Percentiles rank a stretch among this genome's conserved stretches.
phyloP scores from a whole-genome alignment of 495 filamentous ascomycete species.

The Copromyces sp. region DNA sequence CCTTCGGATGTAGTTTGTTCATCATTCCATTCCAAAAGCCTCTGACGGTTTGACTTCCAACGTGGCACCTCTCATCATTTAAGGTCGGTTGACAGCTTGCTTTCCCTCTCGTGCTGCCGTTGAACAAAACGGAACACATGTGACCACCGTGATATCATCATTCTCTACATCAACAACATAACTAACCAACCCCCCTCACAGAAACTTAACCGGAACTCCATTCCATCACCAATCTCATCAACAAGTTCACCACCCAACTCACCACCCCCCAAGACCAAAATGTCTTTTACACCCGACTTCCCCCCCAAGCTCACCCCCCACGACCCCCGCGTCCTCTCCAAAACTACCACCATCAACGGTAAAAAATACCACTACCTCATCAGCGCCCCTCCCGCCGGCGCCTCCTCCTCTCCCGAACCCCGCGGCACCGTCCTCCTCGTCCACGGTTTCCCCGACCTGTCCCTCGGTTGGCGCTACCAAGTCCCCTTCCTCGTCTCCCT shows the following conservation, averaged over 20 bases:
- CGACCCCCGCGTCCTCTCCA: slow-evolving; percentile 54
- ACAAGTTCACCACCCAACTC: not conserved
- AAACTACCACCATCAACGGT: slow-evolving; percentile 50
- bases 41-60: not conserved
- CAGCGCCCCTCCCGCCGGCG: slow-evolving; percentile 44
- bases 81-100: not conserved
- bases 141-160: not conserved
- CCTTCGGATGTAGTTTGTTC: not conserved
- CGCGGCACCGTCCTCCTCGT: slow-evolving; percentile 53
- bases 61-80: not conserved
- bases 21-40: not conserved
- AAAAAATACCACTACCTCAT: slow-evolving; percentile 63
- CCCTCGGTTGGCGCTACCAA: slow-evolving; percentile 73
- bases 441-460: slow-evolving; percentile 53
- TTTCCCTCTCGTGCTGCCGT: not conserved
- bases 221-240: not conserved
- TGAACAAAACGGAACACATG: not conserved
- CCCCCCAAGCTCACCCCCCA: slow-evolving; percentile 41
- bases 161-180: not conserved
- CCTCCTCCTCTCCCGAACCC: slow-evolving; percentile 12
- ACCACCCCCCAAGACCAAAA: not conserved
- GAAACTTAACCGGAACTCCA: not conserved
- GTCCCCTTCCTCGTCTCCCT: slow-evolving; percentile 58
- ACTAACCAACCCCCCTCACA: not conserved
- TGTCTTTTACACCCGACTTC: slow-evolving; percentile 32